These are phyloP conservation scores for Diplogelasinospora grovesii DNA, from an alignment of 495 filamentous ascomycete genomes.

Conservation along the genomic window DNA sequence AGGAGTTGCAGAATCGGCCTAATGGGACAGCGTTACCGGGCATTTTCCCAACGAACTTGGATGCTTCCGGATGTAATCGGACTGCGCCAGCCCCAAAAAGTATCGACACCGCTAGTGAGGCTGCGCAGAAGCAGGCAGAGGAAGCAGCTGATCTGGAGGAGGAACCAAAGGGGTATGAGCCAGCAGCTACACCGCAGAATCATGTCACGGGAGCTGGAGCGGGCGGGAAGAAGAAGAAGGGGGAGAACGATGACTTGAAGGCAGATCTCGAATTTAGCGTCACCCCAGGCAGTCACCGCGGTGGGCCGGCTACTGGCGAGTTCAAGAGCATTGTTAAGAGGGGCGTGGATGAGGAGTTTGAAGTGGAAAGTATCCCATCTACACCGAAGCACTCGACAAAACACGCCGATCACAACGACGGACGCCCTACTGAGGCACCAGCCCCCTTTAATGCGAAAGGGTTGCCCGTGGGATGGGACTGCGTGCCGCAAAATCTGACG, in stretches of 20 bases:
- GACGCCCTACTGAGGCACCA: not conserved
- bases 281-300: not conserved
- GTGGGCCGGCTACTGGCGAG: not conserved
- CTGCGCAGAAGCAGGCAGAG: constrained; percentile 18
- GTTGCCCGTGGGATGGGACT: constrained; percentile 35
- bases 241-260: not conserved
- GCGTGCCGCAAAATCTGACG: constrained; percentile 47
- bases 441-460: constrained; percentile 11
- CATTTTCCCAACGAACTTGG: constrained; percentile 74
- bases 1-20: constrained; percentile 58
- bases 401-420: not conserved
- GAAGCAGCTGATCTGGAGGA: constrained; percentile 3
- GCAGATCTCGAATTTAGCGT: constrained; percentile 6
- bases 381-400: not conserved
- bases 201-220: not conserved
- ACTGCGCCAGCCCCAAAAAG: constrained; percentile 25
- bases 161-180: constrained; percentile 6
- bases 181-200: not conserved
- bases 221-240: not conserved
- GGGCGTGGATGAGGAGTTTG: not conserved
- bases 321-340: not conserved
- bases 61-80: constrained; percentile 58
- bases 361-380: not conserved
- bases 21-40: constrained; percentile 67
- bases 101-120: constrained; percentile 10